Conservation (phyloP, 805 yeast species). For the Candida silvatica region DNA sequence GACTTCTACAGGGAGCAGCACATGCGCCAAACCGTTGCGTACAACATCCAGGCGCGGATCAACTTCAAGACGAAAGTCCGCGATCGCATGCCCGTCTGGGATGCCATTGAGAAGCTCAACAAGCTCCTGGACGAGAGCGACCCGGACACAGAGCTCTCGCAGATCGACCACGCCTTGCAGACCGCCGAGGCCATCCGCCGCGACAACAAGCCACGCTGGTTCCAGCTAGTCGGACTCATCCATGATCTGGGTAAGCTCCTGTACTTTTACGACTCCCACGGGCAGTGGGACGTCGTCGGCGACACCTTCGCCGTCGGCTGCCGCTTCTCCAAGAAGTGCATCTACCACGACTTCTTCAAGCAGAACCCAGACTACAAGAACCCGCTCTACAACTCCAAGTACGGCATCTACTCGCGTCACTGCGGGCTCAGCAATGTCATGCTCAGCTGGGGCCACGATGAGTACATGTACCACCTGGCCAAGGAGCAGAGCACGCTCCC, state of each 20-base stretch:
- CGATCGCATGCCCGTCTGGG: conserved; percentile 67
- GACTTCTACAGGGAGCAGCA: conserved; percentile 63
- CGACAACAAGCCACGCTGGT: conserved; percentile 68
- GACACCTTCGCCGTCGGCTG: conserved; percentile 76
- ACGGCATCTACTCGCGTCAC: conserved; percentile 54
- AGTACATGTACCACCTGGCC: conserved; percentile 67
- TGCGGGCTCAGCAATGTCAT: conserved; percentile 65
- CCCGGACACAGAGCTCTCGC: conserved; percentile 69
- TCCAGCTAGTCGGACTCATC: conserved; percentile 63
- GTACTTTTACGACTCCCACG: conserved; percentile 62
- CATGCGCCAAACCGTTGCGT: conserved; percentile 61
- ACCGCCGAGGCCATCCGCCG: conserved; percentile 67
- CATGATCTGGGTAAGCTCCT: conserved; percentile 66
- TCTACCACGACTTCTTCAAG: conserved; percentile 51
- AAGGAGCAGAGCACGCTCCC: conserved; percentile 57
- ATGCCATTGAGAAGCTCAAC: conserved; percentile 53
- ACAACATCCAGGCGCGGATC: conserved; percentile 61
- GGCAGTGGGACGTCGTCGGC: conserved; percentile 79
- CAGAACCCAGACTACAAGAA: conserved; percentile 52
- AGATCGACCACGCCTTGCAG: conserved; percentile 67
- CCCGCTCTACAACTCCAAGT: conserved; percentile 57
- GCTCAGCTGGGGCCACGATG: conserved; percentile 78
- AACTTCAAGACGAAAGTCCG: conserved; percentile 61
- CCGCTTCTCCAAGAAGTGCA: conserved; percentile 48
- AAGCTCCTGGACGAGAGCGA: conserved; percentile 62